phyloP scores from a whole-genome alignment of 352 stramenopile genomes.

The Pythium vanterpoolii region DNA sequence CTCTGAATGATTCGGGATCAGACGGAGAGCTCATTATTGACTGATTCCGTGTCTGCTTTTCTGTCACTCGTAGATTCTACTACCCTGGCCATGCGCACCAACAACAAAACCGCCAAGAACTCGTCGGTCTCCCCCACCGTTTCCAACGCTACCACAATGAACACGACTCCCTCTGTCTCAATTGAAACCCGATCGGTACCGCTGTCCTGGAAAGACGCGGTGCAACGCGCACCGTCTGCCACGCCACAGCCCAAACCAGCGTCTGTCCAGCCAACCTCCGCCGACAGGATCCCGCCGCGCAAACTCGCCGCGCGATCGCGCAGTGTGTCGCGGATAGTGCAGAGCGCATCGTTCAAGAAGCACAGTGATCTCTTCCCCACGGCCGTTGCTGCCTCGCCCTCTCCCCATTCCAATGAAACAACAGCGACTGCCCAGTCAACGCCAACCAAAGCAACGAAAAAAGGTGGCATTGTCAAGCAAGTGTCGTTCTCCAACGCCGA shows the following conservation, averaged over 20 bases:
- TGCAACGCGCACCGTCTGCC: constrained; percentile 27
- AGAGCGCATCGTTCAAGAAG: constrained; percentile 31
- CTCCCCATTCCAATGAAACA: too few relatives aligned
- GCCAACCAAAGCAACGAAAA: constrained; percentile 10
- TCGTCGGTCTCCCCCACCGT: background rate
- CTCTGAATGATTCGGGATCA: too few relatives aligned
- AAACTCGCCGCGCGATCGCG: constrained; percentile 35
- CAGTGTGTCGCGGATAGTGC: constrained; percentile 33
- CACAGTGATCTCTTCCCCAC: constrained; percentile 22
- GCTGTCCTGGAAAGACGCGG: constrained; percentile 40
- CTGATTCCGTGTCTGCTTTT: background rate
- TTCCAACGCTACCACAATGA: constrained; percentile 14
- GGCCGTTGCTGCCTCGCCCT: background rate
- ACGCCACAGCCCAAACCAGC: constrained; percentile 20
- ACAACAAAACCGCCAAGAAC: constrained; percentile 7
- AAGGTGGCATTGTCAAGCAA: constrained; percentile 14
- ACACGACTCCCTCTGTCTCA: constrained; percentile 3
- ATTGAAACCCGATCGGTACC: constrained; percentile 15
- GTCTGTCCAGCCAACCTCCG: background rate
- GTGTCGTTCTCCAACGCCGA: constrained; percentile 22
- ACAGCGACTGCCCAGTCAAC: background rate
- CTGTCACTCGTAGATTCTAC: too few relatives aligned
- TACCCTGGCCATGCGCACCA: constrained; percentile 16
- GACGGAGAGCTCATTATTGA: background rate
- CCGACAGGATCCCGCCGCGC: constrained; percentile 9